Base-by-base conservation (phyloP, 345 rosid species). In the Pugionium dolabratum region DNA sequence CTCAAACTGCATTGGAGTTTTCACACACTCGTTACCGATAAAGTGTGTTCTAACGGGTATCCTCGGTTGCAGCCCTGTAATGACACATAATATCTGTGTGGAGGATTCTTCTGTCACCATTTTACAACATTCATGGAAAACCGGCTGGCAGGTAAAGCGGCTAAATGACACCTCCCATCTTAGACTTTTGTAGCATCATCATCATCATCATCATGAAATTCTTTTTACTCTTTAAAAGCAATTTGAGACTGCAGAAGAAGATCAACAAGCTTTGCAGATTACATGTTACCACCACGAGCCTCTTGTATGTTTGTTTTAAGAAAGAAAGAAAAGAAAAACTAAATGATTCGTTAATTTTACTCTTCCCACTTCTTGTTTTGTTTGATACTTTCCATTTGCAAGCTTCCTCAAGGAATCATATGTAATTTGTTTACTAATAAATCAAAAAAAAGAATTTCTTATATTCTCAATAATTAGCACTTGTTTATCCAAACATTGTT, bases 91-190 rank as follows among this genome's bases (percentile, higher is more conserved):
- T 80, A 79, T 94, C 61, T 85, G 92, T 53, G 80, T 90, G 56
- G 95, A 90, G 40, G 99, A 94, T 79, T 94, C 99, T 11, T 90
- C 97, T 0, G 97, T 90, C 67, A 90, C 97, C 0, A 89, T 90
- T 61, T 76, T 94, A 44, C 95, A 84, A 54, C 96, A 94, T 77
- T 90, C 97, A 0, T 86, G 90, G 89, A 84, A 63, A 82, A 83
- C 85, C 2, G 99, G 99, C 26, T 94, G 99, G 99, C 97, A 90
- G 85, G 82, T 94, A 44, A 94, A 90, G 78, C 83, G 95, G 63
- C 56, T 90, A 70, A 94, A 94, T 59, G 99, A 94, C 71, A 86
- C 91, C 11, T 84, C 96, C 52, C 96, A 94, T 78, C 85, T 94
- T 42, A 85, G 92, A 76, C 62, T 73, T n/a, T 73, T 73, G 62